Evolutionary conservation across 768 basidiomycete species (phyloP), one percentile per base, ranked within the genome.

Genomic region (Crassisporium funariophilum): DNA sequence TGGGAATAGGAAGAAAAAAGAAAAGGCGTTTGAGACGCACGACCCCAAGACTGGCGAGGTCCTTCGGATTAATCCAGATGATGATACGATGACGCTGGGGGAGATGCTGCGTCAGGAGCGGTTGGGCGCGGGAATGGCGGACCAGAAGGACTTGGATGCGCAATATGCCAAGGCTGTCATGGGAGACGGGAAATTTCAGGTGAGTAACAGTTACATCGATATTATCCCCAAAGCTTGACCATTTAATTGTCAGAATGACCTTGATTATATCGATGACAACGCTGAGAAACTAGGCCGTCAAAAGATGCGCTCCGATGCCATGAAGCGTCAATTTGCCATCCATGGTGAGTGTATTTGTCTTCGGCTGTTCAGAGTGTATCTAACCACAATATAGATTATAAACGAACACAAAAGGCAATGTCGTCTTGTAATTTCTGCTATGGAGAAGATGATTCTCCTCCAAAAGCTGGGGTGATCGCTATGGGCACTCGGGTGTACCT

Each of bases 261-360:
- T 95, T 23, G 97, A 98, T 36, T 98, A 98, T 56, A 86, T 97
- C 52, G 97, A 99, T 55, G 97, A 98, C 53, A 95, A 98, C 62
- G 94, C 93, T 0, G 95, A 95, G 59, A 86, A 84, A 55, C 76
- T 98, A 0, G 91, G 90, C 29, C 75, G 95, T 46, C 85, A 92
- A 66, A 98, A 95, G 69, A 94, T 98, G 91, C 88, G 94, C 41
- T 84, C 86, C 4, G 95, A 98, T 59, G 91, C 88, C 16, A 92
- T 97, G 87, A 98, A 94, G 65, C 82, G 95, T 35, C 90, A 93
- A 55, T 99, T 98, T 64, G 97, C 97, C 10, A 90, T 99, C 52
- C 83, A 98, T 48, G 95, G 94, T 91, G 52, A 29, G 77, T 62
- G 22, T 7, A 24, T 36, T 17, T 21, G n/a, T 15, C 17, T 27